These are phyloP conservation scores for Colletotrichum ledebouriae DNA, from an alignment of 2,329 filamentous ascomycete species.

Conservation along the genomic window DNA sequence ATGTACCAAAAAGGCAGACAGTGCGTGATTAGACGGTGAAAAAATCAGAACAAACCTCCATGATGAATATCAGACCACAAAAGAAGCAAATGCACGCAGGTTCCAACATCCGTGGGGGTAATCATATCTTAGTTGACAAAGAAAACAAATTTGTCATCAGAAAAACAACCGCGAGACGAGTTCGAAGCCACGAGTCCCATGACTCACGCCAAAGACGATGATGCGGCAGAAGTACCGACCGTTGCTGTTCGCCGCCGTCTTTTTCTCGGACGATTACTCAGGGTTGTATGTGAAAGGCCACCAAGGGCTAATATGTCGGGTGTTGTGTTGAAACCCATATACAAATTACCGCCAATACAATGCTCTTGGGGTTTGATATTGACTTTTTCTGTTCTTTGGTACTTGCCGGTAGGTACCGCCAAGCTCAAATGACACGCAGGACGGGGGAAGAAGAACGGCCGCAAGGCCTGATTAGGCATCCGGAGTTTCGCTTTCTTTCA, in stretches of 20 bases:
- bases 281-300: background rate
- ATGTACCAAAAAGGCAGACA: background rate
- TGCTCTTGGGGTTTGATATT: slow-evolving; percentile 32
- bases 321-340: slow-evolving; percentile 21
- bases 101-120: slow-evolving; percentile 23
- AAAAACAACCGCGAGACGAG: slow-evolving; percentile 7
- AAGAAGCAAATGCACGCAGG: slow-evolving; percentile 14
- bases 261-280: slow-evolving; percentile 17
- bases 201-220: background rate
- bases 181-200: slow-evolving; percentile 1
- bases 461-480: slow-evolving; percentile 11
- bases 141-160: slow-evolving; percentile 23
- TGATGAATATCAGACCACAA: slow-evolving; percentile 16
- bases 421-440: slow-evolving; percentile 10
- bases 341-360: slow-evolving; percentile 31
- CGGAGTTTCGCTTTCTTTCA: slow-evolving; percentile 8
- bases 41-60: slow-evolving; percentile 8
- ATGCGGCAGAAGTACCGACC: background rate
- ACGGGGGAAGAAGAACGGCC: background rate
- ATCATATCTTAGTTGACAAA: slow-evolving; percentile 38
- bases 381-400: slow-evolving; percentile 31
- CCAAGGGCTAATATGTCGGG: background rate
- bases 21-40: slow-evolving; percentile 15
- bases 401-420: slow-evolving; percentile 8
- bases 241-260: background rate